Conservation (phyloP, 805 yeast species). For the Ogataea pignaliae region DNA sequence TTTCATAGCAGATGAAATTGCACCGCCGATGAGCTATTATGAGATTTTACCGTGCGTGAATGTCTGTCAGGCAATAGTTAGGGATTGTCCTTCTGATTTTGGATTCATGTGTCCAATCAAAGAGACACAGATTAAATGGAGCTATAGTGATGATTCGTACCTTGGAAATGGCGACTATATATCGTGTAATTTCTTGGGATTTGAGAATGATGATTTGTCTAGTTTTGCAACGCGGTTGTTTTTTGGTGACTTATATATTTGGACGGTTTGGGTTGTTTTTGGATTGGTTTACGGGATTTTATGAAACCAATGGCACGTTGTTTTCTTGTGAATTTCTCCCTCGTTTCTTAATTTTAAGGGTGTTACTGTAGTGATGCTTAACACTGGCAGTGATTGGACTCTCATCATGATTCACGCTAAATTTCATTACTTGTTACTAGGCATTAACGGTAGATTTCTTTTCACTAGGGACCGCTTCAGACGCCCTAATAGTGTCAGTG, state of each 20-base stretch:
- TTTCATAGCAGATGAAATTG: constrained; percentile 47
- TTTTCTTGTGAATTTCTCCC: neutral
- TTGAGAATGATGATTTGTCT: constrained; percentile 1
- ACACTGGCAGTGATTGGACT: no score
- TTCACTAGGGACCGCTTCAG: neutral
- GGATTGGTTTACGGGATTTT: neutral
- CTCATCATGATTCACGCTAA: neutral
- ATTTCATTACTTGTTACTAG: neutral
- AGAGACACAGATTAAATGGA: constrained; percentile 31
- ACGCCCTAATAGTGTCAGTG: neutral
- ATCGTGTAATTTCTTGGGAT: constrained; percentile 41
- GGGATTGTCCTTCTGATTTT: constrained; percentile 78
- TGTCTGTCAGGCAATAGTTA: constrained; percentile 70
- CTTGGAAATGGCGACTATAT: constrained; percentile 32
- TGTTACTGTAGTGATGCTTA: no score
- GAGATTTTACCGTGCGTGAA: constrained; percentile 87
- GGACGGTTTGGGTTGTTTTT: constrained; percentile 5
- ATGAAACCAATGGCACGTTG: neutral
- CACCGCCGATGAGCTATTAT: constrained; percentile 55
- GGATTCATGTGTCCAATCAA: constrained; percentile 68
- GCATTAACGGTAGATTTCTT: neutral
- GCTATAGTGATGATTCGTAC: constrained; percentile 34
- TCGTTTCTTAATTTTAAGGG: neutral
- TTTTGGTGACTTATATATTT: neutral
- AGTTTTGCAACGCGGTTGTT: constrained; percentile 1